These are phyloP conservation scores for Suillus bovinus DNA, from an alignment of 768 basidiomycete genomes.

Conservation along the genomic window DNA sequence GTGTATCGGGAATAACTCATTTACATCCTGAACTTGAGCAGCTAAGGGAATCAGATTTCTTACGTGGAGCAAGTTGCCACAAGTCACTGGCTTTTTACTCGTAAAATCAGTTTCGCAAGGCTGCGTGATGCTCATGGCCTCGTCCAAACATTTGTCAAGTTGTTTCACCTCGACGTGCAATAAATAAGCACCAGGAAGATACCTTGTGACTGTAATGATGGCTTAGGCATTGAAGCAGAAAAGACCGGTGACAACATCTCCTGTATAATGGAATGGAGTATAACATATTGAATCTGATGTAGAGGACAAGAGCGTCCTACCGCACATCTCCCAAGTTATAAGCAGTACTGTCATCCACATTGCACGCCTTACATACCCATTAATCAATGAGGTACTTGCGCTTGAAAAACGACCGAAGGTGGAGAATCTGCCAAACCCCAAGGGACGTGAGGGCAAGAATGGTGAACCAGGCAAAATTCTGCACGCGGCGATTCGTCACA, in stretches of 20 bases:
- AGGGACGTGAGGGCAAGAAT: slow-evolving; percentile 58
- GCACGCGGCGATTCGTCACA: slow-evolving; percentile 89
- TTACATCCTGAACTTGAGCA: not conserved
- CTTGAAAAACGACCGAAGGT: slow-evolving; percentile 94
- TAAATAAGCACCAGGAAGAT: not conserved
- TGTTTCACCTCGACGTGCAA: not conserved
- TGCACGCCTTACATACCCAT: slow-evolving; percentile 8
- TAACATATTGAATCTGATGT: not conserved
- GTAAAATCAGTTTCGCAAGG: not conserved
- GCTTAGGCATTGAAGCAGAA: not conserved
- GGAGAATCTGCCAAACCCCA: slow-evolving; percentile 94
- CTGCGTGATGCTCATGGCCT: not conserved
- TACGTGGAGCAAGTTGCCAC: not conserved
- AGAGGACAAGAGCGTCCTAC: not conserved
- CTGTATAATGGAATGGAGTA: not conserved
- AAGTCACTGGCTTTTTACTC: not conserved
- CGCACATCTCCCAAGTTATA: not conserved
- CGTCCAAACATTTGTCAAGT: not conserved
- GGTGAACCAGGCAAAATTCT: slow-evolving; percentile 91
- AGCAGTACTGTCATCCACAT: not conserved
- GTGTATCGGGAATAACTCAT: not conserved
- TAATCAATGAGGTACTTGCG: slow-evolving; percentile 91
- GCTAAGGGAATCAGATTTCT: not conserved
- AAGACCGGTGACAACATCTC: not conserved
- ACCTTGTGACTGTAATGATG: not conserved